Evolutionary conservation across 495 filamentous ascomycete species (phyloP).

Genomic region (Hypoxylon cercidicola): DNA sequence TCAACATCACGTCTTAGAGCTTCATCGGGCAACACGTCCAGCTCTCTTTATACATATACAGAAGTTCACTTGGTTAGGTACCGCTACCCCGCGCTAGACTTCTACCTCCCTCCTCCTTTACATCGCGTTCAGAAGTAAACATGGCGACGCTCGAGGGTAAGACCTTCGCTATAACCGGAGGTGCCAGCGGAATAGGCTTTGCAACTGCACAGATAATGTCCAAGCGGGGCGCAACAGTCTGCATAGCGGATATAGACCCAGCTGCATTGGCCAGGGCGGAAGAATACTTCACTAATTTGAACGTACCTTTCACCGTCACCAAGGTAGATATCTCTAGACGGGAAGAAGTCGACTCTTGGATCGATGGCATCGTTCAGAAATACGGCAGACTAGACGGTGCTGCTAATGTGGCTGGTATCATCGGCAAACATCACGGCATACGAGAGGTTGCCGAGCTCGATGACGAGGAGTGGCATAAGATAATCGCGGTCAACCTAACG

Average conservation of each 20-base stretch:
- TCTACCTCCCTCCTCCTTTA: background rate
- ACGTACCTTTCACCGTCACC: conserved; percentile 43
- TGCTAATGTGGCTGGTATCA: conserved; percentile 66
- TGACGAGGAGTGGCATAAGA: conserved; percentile 62
- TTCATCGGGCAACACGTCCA: background rate
- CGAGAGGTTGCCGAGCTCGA: conserved; percentile 47
- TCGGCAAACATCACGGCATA: conserved; percentile 47
- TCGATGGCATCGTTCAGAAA: conserved; percentile 45
- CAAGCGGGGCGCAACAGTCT: conserved; percentile 59
- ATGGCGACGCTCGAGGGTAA: conserved; percentile 50
- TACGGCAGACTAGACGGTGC: conserved; percentile 63
- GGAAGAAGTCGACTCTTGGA: conserved; percentile 50
- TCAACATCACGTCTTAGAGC: background rate
- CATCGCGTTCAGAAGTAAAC: background rate
- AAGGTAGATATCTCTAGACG: conserved; percentile 49
- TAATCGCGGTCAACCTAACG: conserved; percentile 66
- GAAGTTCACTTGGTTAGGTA: background rate
- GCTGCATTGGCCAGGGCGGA: conserved; percentile 49
- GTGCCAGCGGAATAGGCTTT: conserved; percentile 65
- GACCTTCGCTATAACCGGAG: conserved; percentile 66
- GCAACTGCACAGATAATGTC: conserved; percentile 64
- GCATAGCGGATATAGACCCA: conserved; percentile 61
- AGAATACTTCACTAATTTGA: conserved; percentile 40
- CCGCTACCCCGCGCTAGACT: conserved; percentile 17
- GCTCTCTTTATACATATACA: background rate